Evolutionary conservation across 2,329 filamentous ascomycete genomes (phyloP), one percentile per base, ranked within the genome.

Genomic region (Tympanopsis confertula): DNA sequence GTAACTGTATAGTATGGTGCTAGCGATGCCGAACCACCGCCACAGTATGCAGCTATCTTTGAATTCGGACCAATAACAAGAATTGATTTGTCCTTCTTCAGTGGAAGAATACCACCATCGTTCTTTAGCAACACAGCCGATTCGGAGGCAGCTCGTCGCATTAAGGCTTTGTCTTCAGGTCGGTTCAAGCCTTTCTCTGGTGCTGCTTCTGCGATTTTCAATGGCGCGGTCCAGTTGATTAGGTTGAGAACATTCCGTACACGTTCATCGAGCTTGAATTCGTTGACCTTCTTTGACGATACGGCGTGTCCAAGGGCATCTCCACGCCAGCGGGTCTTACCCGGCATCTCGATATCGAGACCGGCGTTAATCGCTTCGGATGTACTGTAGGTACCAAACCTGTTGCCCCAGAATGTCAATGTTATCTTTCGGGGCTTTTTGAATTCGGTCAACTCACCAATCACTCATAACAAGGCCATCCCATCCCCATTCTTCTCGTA

Each of bases 51-150:
- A 7, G 30, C 30, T 7, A 18, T 10, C 30, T 33, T 33, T 7
- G 30, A 10, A 18, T 33, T 33, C 7, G 30, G 30, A 13, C 30
- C 30, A 33, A 33, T 33, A 15, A 33, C 30, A 10, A 33, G 15
- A 33, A 33, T 33, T 7, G 30, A 17, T 47, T 74, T 77, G 28
- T 72, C 62, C 48, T 75, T 78, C 22, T 69, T 69, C 3, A 82
- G 54, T 1, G 83, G 83, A 1, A 88, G 62, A 0, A 79, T 53
- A 13, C 62, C 62, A 26, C 69, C 68, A 12, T 84, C 69, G 45
- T 88, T 88, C 59, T 86, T 86, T 36, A 87, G 60, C 12, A 88
- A 63, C 1, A 86, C 81, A 5, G 85, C 76, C 3, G 76, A 76
- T 50, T 86, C 79, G 4, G 75, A 71, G 14, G 78, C 80, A 18